Evolutionary conservation across 129 eudicot species (phyloP).

Genomic region (Saposhnikovia divaricata): DNA sequence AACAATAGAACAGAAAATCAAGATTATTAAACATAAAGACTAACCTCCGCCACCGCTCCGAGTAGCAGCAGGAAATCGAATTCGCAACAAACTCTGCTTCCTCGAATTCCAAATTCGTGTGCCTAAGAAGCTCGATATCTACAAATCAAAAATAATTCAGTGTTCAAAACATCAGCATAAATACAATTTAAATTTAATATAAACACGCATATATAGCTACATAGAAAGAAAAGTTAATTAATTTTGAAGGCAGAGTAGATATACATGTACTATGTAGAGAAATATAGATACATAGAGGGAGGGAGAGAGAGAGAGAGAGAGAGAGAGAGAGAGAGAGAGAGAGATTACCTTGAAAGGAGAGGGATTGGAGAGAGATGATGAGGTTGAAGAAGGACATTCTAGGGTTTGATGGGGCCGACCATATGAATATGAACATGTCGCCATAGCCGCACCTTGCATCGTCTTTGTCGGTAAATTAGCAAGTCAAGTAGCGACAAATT

Average conservation of each 20-base stretch:
- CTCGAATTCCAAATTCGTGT: slow-evolving; percentile 24
- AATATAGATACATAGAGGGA: too few species aligned
- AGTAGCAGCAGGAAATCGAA: slow-evolving; percentile 17
- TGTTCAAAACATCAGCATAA: background rate
- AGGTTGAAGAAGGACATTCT: slow-evolving; percentile 36
- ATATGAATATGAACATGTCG: slow-evolving; percentile 36
- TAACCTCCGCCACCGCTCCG: slow-evolving; percentile 30
- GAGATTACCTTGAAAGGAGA: slow-evolving; percentile 37
- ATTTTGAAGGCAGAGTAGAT: too few species aligned
- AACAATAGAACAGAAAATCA: background rate
- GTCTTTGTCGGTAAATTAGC: background rate
- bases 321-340: background rate
- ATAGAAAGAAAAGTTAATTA: background rate
- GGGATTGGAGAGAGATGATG: slow-evolving; percentile 17
- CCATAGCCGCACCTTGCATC: slow-evolving; percentile 43
- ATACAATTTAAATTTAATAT: background rate
- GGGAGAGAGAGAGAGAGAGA: background rate
- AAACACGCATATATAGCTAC: background rate
- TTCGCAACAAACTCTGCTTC: slow-evolving; percentile 18
- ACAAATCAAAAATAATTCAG: background rate
- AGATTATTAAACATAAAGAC: background rate
- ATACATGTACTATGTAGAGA: too few species aligned
- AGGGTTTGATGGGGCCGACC: slow-evolving; percentile 37
- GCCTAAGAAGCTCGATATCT: slow-evolving; percentile 39
- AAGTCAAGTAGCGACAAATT: background rate